Evolutionary conservation across 768 basidiomycete genomes (phyloP).

Genomic region (Amanita rubescens): DNA sequence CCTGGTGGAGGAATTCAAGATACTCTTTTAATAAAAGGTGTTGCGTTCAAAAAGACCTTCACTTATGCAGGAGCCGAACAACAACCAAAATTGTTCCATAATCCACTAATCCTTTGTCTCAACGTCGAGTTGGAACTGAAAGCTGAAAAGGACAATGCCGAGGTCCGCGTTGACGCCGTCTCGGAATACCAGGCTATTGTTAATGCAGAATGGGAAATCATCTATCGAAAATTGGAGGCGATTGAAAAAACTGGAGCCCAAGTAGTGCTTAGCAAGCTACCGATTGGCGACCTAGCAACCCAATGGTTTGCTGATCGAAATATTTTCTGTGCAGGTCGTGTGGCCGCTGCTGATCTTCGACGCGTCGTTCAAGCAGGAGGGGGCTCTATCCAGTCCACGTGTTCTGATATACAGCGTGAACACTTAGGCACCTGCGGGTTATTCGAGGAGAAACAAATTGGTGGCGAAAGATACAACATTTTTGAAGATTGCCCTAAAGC

Average conservation of each 20-base stretch:
- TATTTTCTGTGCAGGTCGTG: constrained; percentile 98
- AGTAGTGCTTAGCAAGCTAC: constrained; percentile 95
- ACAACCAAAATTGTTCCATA: constrained; percentile 86
- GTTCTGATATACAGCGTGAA: constrained; percentile 82
- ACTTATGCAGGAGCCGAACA: constrained; percentile 99
- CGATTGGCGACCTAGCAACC: constrained; percentile 96
- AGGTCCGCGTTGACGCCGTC: constrained; percentile 94
- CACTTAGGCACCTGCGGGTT: constrained; percentile 90
- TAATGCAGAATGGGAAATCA: constrained; percentile 99
- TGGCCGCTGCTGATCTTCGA: constrained; percentile 81
- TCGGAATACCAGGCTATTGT: constrained; percentile 99
- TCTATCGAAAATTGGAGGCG: constrained; percentile 93
- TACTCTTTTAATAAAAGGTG: constrained; percentile 81
- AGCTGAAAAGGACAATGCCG: constrained; percentile 98
- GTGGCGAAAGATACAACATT: constrained; percentile 93
- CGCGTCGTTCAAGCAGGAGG: constrained; percentile 95
- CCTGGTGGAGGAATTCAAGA: constrained; percentile 98
- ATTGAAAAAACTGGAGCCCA: constrained; percentile 96
- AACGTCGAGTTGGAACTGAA: constrained; percentile 99
- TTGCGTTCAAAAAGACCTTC: constrained; percentile 99
- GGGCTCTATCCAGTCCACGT: constrained; percentile 91
- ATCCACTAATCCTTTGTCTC: constrained; percentile 87
- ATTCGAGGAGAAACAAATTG: constrained; percentile 94
- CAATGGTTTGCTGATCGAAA: constrained; percentile 99
- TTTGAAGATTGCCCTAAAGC: constrained; percentile 91